These are phyloP conservation scores for Penicillium sp. DNA, from an alignment of 2,329 filamentous ascomycete genomes.

Conservation along the genomic window DNA sequence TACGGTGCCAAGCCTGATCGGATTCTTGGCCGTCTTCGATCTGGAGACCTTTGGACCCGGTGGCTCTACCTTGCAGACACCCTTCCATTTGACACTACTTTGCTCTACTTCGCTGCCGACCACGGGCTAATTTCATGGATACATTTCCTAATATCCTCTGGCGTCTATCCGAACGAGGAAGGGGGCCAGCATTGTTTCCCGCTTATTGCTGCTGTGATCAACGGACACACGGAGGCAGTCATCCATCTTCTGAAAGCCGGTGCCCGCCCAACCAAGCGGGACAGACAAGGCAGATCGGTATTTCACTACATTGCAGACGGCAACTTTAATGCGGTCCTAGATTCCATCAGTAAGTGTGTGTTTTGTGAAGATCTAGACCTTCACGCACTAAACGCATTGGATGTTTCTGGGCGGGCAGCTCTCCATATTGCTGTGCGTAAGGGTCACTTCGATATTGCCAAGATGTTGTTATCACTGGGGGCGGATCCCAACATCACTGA, in stretches of 20 bases:
- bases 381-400: not conserved
- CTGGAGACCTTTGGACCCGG: not conserved
- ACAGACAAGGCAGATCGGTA: not conserved
- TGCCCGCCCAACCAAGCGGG: not conserved
- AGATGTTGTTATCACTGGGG: not conserved
- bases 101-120: not conserved
- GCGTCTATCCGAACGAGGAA: not conserved
- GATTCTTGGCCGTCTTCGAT: not conserved
- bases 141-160: not conserved
- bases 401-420: not conserved
- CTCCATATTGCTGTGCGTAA: not conserved
- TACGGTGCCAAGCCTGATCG: not conserved
- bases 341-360: not conserved
- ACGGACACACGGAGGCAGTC: not conserved
- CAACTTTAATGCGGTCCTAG: not conserved
- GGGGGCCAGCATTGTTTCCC: not conserved
- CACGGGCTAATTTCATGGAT: not conserved
- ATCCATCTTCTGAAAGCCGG: not conserved
- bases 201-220: not conserved
- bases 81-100: not conserved
- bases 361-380: not conserved
- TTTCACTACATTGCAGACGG: not conserved
- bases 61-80: not conserved
- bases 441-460: not conserved
- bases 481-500: not conserved